Evolutionary conservation across 2,329 filamentous ascomycete species (phyloP).

Genomic region (Cadophora gregata): DNA sequence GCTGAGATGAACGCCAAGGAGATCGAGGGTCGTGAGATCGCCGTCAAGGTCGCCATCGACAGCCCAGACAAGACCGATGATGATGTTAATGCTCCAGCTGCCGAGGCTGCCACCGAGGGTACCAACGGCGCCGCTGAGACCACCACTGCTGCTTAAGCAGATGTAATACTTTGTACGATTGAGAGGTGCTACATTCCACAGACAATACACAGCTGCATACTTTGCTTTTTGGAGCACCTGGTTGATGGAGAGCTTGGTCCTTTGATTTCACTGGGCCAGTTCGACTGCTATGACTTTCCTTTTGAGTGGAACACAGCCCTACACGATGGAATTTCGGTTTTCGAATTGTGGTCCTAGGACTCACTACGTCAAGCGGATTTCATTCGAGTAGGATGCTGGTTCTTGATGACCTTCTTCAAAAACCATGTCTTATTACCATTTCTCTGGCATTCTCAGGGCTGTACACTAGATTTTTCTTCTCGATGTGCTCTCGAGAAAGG

Average conservation of each 20-base stretch:
- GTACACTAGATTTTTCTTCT: constrained; percentile 47
- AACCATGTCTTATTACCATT: constrained; percentile 48
- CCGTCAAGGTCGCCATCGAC: constrained; percentile 99
- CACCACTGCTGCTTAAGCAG: constrained; percentile 48
- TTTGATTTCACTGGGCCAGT: constrained; percentile 34
- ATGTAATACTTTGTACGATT: constrained; percentile 42
- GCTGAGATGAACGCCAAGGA: constrained; percentile 99
- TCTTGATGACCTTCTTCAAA: constrained; percentile 44
- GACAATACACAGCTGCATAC: constrained; percentile 30
- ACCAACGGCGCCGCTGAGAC: constrained; percentile 62
- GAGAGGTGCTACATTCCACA: constrained; percentile 35
- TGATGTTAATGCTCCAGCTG: constrained; percentile 68
- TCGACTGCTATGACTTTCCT: constrained; percentile 43
- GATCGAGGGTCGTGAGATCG: constrained; percentile 97
- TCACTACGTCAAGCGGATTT: constrained; percentile 42
- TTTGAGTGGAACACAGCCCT: constrained; percentile 39
- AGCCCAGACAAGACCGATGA: constrained; percentile 96
- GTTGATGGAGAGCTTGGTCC: constrained; percentile 33
- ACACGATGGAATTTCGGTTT: constrained; percentile 35
- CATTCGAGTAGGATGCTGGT: constrained; percentile 40
- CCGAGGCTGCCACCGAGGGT: constrained; percentile 51
- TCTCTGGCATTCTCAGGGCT: constrained; percentile 46
- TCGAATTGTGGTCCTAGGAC: constrained; percentile 32
- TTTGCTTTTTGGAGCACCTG: constrained; percentile 35
- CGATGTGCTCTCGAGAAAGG: constrained; percentile 43